Evolutionary conservation across 106 monocot genomes (phyloP), one percentile per base, ranked within the genome.

Genomic region (Dendrobium huoshanense): DNA sequence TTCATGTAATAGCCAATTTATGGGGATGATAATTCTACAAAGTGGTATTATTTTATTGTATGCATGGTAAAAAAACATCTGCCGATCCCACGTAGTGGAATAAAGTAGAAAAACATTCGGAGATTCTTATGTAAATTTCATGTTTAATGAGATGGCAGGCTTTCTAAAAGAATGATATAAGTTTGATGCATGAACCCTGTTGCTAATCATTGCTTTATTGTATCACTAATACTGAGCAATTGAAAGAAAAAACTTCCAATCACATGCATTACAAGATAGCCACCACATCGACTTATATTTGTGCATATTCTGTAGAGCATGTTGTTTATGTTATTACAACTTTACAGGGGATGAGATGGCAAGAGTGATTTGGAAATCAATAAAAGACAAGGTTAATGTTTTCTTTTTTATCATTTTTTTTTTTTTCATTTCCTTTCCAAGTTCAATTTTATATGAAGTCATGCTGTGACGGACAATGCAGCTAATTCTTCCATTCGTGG

Each of bases 401-500:
- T 15, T 42, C 7, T 56, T 72, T 41, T 9, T 61, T 4, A 37
- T 51, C 16, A 8, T 31, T 31, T 27, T 31, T 31, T 54, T 31
- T 15, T 27, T 75, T 37, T 70, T 37, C 48, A 18, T 31, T 49
- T 77, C 10, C 19, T 33, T 29, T 61, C 20, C 13, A 70, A 70
- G 37, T 15, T 70, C 70, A 70, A 70, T 70, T 75, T 73, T 24
- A 41, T 33, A 37, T 11, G 19, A 77, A 19, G 17, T 80, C 33
- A 85, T 55, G 11, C 33, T 79, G 78, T 80, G 59, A 31, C 55
- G 74, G 49, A 67, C 81, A 4, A 41, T 92, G 88, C 90, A 97
- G 96, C 96, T 97, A 75, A 94, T 97, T 59, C 85, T 97, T 55
- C 96, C 96, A 65, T 97, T 97, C 67, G 65, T 97, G 88, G 96